Evolutionary conservation across 1,284 basidiomycete species (phyloP), one percentile per base, ranked within the genome.

Genomic region (Coniophora puteana): DNA sequence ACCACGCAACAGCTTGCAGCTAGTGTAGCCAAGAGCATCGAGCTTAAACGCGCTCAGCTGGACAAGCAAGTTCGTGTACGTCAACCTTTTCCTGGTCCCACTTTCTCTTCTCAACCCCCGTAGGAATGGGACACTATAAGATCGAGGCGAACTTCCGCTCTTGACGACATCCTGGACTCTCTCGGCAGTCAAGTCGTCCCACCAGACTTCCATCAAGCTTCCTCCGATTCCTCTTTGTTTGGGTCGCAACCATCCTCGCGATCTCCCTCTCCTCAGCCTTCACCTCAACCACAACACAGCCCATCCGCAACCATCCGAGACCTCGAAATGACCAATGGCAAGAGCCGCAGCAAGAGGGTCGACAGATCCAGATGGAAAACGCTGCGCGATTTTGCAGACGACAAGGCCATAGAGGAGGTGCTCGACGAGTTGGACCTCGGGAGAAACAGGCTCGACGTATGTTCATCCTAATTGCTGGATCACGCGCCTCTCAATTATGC

Each of bases 341-440:
- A 35, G 58, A 59, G 43, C 45, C 49, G 25, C 51, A 58, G 50
- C 31, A 64, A 51, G 43, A 51, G 55, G 13, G 51, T 57, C 18
- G 80, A 85, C 48, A 66, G 79, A 43, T 70, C 66, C 28, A 68
- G 65, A 32, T 90, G 88, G 87, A 90, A 88, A 69, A 85, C 82
- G 0, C 53, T 90, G 32, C 71, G 88, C 23, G 86, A 89, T 54
- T 90, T 90, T 60, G 82, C 89, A 21, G 84, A 89, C 52, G 88
- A 89, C 51, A 72, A 78, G 24, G 81, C 78, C 8, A 80, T 90
- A 31, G 87, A 90, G 43, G 80, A 85, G 41, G 71, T 79, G 14
- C 54, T 84, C 37, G 87, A 89, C 40, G 70, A 68, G 2, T 76
- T 89, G 40, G 88, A 90, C 50, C 71, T 66, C 43, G 83, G 88